These are phyloP conservation scores for Colletotrichum liaoningense DNA, from an alignment of 2,329 filamentous ascomycete genomes.

Conservation along the genomic window DNA sequence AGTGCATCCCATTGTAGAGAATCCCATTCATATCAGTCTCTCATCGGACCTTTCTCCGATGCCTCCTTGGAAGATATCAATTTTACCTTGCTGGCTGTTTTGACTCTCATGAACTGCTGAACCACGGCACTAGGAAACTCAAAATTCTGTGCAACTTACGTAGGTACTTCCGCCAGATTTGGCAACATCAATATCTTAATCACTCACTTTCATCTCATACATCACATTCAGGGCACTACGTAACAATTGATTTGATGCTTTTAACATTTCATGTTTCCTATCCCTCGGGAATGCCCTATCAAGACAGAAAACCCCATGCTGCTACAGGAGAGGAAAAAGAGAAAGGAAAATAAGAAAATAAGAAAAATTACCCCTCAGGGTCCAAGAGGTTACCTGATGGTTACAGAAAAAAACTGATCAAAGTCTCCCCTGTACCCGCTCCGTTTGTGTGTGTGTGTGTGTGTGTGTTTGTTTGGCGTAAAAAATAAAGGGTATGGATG, in stretches of 20 bases:
- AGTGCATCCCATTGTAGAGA: background rate
- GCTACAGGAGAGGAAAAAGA: constrained; percentile 40
- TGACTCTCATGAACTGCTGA: background rate
- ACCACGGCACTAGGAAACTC: background rate
- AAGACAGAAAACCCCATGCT: constrained; percentile 41
- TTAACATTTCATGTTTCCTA: constrained; percentile 46
- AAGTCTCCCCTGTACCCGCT: constrained; percentile 29
- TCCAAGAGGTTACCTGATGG: constrained; percentile 35
- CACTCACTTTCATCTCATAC: background rate
- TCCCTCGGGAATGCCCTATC: constrained; percentile 41
- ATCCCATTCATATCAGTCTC: background rate
- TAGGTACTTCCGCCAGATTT: background rate
- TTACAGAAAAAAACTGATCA: constrained; percentile 25
- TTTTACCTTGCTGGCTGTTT: background rate
- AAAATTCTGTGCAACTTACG: background rate
- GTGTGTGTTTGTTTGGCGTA: constrained; percentile 26
- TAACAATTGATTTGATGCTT: constrained; percentile 37
- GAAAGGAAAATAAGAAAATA: constrained; percentile 36
- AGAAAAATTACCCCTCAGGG: constrained; percentile 34
- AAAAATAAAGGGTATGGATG: constrained; percentile 31
- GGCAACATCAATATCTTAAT: background rate
- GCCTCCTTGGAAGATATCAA: background rate
- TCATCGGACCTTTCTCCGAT: constrained; percentile 14
- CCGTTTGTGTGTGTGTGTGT: constrained; percentile 8
- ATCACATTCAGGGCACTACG: background rate